Evolutionary conservation across 805 yeast genomes (phyloP).

Genomic region (Candida quercuum): DNA sequence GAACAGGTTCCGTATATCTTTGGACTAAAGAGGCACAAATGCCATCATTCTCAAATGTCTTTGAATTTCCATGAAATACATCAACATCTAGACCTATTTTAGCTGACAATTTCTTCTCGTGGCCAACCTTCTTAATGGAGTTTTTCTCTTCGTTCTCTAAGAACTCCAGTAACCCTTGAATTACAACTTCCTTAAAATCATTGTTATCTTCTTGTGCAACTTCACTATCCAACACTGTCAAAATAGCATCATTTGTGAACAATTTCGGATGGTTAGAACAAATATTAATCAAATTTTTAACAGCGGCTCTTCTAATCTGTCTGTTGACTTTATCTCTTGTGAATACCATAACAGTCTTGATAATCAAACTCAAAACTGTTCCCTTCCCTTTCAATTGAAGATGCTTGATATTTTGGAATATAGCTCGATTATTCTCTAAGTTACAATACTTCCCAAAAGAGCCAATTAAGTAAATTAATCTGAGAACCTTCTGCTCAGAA

Average conservation of each 20-base stretch:
- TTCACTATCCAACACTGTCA: constrained; percentile 46
- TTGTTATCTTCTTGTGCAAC: constrained; percentile 30
- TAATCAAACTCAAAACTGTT: constrained; percentile 49
- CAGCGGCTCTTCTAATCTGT: constrained; percentile 43
- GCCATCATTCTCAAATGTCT: constrained; percentile 53
- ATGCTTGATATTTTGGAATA: constrained; percentile 32
- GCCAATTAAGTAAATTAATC: constrained; percentile 61
- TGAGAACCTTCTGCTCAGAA: constrained; percentile 42
- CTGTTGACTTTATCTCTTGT: constrained; percentile 31
- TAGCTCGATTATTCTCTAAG: constrained; percentile 40
- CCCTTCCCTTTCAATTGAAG: constrained; percentile 46
- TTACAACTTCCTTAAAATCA: constrained; percentile 43
- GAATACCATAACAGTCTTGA: constrained; percentile 54
- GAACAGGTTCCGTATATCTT: constrained; percentile 45
- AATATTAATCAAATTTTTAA: constrained; percentile 51
- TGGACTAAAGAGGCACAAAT: constrained; percentile 71
- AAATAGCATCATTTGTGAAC: constrained; percentile 53
- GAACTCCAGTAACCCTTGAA: constrained; percentile 55
- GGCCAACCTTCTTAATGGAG: constrained; percentile 35
- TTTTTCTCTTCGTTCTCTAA: constrained; percentile 50
- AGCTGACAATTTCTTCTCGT: constrained; percentile 30
- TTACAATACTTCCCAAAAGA: constrained; percentile 65
- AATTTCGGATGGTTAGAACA: constrained; percentile 61
- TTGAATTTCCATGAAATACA: constrained; percentile 50
- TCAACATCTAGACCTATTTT: constrained; percentile 32